Evolutionary conservation across 805 yeast genomes (phyloP).

Genomic region (Saturnispora zaruensis): DNA sequence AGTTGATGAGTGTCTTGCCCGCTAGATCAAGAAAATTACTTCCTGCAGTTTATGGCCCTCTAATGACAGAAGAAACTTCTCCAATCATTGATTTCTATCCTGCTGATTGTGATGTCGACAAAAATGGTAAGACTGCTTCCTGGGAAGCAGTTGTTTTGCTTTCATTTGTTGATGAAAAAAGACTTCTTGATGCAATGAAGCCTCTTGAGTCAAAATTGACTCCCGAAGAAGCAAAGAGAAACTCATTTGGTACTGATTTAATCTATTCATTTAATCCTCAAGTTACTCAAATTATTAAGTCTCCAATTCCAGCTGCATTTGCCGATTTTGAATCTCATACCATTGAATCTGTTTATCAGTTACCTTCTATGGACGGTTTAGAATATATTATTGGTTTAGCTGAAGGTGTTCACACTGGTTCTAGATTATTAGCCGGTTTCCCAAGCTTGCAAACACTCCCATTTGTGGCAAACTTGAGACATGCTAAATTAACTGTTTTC

Average conservation of each 20-base stretch:
- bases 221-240: constrained; percentile 66
- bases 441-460: constrained; percentile 74
- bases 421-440: constrained; percentile 77
- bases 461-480: constrained; percentile 43
- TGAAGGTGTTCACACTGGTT: constrained; percentile 61
- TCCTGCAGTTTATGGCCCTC: constrained; percentile 66
- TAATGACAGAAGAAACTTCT: constrained; percentile 80
- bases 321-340: constrained; percentile 75
- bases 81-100: constrained; percentile 92
- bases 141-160: constrained; percentile 97
- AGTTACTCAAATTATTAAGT: constrained; percentile 51
- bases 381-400: constrained; percentile 47
- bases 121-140: constrained; percentile 89
- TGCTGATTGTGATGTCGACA: constrained; percentile 73
- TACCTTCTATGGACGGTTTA: constrained; percentile 40
- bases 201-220: constrained; percentile 55
- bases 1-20: constrained; percentile 94
- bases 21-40: constrained; percentile 78
- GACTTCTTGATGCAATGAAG: constrained; percentile 63
- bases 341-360: constrained; percentile 46
- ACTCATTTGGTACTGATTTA: constrained; percentile 63
- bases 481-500: constrained; percentile 66
- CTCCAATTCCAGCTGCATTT: constrained; percentile 73
- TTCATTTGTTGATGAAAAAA: constrained; percentile 79
- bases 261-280: constrained; percentile 72